A percentile compares a stretch with the other conserved stretches of the same genome.
These are phyloP conservation scores for Carex scoparia DNA, from an alignment of 176 grass and related monocot genomes.

Conservation along the genomic window DNA sequence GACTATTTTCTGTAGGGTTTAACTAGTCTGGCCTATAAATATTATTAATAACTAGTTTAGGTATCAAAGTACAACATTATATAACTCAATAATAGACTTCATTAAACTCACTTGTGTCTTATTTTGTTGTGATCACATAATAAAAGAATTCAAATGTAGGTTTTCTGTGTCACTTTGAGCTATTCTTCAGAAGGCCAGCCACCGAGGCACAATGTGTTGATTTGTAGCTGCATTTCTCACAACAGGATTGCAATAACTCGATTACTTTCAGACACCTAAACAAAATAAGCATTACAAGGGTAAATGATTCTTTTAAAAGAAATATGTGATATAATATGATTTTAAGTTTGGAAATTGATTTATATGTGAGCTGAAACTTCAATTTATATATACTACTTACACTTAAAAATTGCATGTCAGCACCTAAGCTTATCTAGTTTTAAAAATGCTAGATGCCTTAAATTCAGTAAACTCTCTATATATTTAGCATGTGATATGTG, in stretches of 20 bases:
- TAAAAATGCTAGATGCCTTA: background rate
- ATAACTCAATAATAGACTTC: background rate
- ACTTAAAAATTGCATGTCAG: background rate
- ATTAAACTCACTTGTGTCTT: background rate
- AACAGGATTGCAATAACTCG: slow-evolving; percentile 36
- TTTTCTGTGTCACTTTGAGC: background rate
- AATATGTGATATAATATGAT: background rate
- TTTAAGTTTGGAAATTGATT: background rate
- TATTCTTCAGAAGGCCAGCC: slow-evolving; percentile 9
- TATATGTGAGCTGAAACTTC: background rate
- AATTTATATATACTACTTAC: background rate
- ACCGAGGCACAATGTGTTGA: slow-evolving; percentile 42
- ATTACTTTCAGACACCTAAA: slow-evolving; percentile 42
- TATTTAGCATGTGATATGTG: background rate
- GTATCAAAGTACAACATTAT: background rate
- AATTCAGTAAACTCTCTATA: background rate
- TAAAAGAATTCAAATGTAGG: background rate
- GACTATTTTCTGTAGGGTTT: background rate
- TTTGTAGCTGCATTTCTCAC: slow-evolving; percentile 38
- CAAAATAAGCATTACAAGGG: background rate
- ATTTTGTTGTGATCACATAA: background rate
- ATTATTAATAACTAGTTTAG: background rate
- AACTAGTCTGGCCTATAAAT: background rate
- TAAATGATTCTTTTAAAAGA: background rate
- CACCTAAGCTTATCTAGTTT: background rate